Conservation (phyloP, 495 filamentous ascomycete genomes). For the Lentithecium fluviatile region DNA sequence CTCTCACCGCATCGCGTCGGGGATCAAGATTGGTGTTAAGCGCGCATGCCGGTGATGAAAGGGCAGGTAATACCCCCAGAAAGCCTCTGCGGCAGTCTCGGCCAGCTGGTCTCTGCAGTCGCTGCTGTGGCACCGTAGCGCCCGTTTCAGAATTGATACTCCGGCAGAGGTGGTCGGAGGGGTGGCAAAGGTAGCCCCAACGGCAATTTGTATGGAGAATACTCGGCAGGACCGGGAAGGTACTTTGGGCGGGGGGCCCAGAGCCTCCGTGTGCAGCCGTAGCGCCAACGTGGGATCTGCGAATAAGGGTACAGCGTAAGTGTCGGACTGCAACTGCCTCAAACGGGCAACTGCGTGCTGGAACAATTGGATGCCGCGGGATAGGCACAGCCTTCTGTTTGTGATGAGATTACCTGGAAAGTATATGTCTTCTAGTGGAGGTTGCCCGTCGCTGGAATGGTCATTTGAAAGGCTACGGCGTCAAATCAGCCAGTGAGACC, state of each 20-base stretch:
- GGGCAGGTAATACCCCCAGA: not conserved
- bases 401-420: too few species aligned
- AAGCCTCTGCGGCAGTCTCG: not conserved
- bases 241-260: conserved; percentile 4
- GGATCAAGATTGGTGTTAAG: not conserved
- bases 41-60: not conserved
- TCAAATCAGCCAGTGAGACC: too few species aligned
- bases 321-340: not conserved
- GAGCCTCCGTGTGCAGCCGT: conserved; percentile 25
- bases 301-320: not conserved
- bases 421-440: too few species aligned
- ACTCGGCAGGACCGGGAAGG: conserved; percentile 11
- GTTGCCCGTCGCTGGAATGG: too few species aligned
- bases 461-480: too few species aligned
- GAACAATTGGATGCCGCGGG: not conserved
- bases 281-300: conserved; percentile 19
- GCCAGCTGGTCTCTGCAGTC: not conserved
- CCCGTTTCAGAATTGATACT: conserved; percentile 1
- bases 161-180: not conserved
- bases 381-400: not conserved
- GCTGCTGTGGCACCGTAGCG: not conserved
- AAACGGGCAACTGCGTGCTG: not conserved
- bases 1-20: not conserved
- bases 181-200: not conserved
- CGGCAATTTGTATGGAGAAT: not conserved